Evolutionary conservation across 163 green algal genomes (phyloP), one percentile per base, ranked within the genome.

Genomic region (Scenedesmus sp.): DNA sequence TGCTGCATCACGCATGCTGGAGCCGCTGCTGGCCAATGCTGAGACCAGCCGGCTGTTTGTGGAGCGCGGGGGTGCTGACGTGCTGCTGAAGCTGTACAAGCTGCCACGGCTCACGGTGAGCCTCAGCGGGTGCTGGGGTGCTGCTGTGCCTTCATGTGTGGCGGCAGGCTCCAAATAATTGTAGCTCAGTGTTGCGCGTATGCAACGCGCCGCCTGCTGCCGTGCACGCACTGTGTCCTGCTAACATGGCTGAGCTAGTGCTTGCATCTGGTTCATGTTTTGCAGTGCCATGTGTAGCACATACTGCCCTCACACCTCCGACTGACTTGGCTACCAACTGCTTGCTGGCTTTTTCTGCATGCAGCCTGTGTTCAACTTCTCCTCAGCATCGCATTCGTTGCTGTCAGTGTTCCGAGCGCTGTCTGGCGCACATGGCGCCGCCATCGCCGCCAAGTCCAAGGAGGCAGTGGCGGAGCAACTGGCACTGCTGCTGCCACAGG

Each of bases 21-120:
- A 99, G 92, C 92, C 92, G 30, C 93, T 98, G 88, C 92, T 99
- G 40, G 89, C 93, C 16, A 96, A 96, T 87, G 43, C 88, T 0
- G 95, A 98, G 68, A 98, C 93, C n/a, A 93, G 87, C 89, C 93
- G 93, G 49, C 37, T 94, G 87, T 99, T 99, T 93, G 93, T 98
- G 44, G 93, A 98, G 68, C 91, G 94, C 42, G 95, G 95, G 24
- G 97, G 98, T 9, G 85, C 98, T 15, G 94, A 97, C 18, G 91
- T 97, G 59, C 93, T 97, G 53, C 93, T 99, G 80, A 91, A 92
- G 61, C 89, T 99, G 30, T 97, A 99, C 93, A 93, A 90, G 70
- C 95, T 99, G 90, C 98, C 97, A 1, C 92, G 87, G 44, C 96
- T 98, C 44, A 88, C 88, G 65, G 88, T 92, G 49, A 72, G 88